phyloP scores from a whole-genome alignment of 164 flowering plant genomes.

The Warburgia ugandensis region DNA sequence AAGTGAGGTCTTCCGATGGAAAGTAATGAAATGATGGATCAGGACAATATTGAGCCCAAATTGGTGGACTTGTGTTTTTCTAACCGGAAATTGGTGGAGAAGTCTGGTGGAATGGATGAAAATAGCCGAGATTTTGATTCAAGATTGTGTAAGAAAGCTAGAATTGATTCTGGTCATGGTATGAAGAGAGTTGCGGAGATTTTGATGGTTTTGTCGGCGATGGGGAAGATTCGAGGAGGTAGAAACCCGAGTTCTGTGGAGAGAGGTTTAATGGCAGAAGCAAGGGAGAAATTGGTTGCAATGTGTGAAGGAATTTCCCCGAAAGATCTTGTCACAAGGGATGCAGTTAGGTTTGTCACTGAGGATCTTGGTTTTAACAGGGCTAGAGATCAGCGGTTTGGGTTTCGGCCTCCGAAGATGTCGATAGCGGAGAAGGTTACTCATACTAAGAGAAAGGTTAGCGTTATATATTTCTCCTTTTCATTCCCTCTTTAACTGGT shows the following conservation, averaged over 20 bases:
- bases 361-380: slow-evolving; percentile 79
- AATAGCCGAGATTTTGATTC: no score
- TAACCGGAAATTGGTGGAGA: no score
- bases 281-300: slow-evolving; percentile 48
- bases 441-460: slow-evolving; percentile 55
- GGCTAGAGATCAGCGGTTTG: slow-evolving; percentile 48
- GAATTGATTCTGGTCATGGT: slow-evolving; percentile 16
- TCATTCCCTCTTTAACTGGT: no score
- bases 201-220: slow-evolving; percentile 57
- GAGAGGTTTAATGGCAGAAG: slow-evolving; percentile 58
- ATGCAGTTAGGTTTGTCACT: slow-evolving; percentile 44
- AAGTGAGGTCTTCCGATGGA: no score
- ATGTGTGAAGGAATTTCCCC: slow-evolving; percentile 56
- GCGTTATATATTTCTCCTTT: neutral
- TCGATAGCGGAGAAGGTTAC: slow-evolving; percentile 59
- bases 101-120: no score
- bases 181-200: slow-evolving; percentile 71
- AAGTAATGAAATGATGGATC: no score
- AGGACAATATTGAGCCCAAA: no score
- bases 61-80: no score
- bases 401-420: slow-evolving; percentile 47
- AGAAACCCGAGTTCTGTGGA: slow-evolving; percentile 50
- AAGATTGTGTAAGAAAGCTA: slow-evolving; percentile 25
- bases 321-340: slow-evolving; percentile 53
- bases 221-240: slow-evolving; percentile 63